A percentile compares a stretch with the other conserved stretches of the same genome.
Conservation (phyloP, 257 asterid genomes). For the Lycium barbarum region DNA sequence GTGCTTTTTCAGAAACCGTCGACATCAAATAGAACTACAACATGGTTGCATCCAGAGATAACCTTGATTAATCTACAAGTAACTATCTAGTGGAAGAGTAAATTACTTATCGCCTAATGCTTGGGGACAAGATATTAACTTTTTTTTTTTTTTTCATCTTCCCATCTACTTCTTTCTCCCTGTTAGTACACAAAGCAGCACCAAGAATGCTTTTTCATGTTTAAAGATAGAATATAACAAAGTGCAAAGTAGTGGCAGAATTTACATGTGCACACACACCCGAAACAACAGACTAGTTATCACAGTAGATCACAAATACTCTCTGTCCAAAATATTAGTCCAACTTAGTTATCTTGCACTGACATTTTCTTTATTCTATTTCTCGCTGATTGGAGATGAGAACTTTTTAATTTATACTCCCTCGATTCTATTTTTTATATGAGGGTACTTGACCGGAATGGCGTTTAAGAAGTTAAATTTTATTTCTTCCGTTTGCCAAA, state of each 20-base stretch:
- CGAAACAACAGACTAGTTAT: background rate
- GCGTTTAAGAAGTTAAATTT: background rate
- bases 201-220: background rate
- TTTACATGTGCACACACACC: background rate
- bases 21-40: constrained; percentile 1
- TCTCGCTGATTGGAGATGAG: background rate
- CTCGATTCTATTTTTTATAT: background rate
- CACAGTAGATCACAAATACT: background rate
- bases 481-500: background rate
- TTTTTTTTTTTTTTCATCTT: background rate
- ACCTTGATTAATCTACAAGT: background rate
- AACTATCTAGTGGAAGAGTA: background rate
- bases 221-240: background rate
- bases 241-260: background rate
- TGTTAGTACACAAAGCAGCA: constrained; percentile 7
- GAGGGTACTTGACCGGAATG: background rate
- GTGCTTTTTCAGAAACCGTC: background rate
- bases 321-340: background rate
- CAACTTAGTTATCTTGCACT: background rate
- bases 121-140: background rate
- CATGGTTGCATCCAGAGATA: constrained; percentile 11
- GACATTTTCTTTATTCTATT: background rate
- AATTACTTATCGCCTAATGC: background rate
- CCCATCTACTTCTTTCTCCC: background rate
- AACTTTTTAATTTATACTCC: background rate